A percentile compares a stretch with the other conserved stretches of the same genome.
phyloP scores from a whole-genome alignment of 306 rosid species.

The Quercus cerris region DNA sequence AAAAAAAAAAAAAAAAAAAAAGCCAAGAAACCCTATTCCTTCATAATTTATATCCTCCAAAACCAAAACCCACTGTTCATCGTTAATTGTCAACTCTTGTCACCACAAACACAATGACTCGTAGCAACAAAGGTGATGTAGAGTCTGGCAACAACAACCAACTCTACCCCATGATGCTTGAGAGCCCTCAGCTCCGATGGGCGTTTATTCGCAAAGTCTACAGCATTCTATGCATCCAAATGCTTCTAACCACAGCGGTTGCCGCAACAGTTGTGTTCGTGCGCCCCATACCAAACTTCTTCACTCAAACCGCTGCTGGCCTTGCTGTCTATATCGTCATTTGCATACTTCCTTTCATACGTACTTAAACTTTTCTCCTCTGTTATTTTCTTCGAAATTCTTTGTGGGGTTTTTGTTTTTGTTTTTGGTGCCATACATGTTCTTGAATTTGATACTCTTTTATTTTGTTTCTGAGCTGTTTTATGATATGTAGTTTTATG shows the following conservation, averaged over 20 bases:
- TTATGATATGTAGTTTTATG: constrained; percentile 5
- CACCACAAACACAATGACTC: constrained; percentile 1
- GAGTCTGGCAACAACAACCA: constrained; percentile 2
- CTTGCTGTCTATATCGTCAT: neutral
- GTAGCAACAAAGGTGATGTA: constrained; percentile 5
- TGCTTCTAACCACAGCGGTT: constrained; percentile 28
- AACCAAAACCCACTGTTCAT: neutral
- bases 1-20: too few relatives aligned
- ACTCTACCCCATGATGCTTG: constrained; percentile 23
- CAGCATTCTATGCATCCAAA: constrained; percentile 25
- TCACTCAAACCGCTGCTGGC: constrained; percentile 21
- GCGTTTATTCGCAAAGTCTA: constrained; percentile 42
- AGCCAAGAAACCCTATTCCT: too few relatives aligned
- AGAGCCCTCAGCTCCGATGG: constrained; percentile 35
- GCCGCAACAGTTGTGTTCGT: constrained; percentile 15
- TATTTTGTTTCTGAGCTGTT: neutral
- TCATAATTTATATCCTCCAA: too few relatives aligned
- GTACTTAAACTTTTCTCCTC: neutral
- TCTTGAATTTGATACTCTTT: neutral
- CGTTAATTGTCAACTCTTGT: neutral
- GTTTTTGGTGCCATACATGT: neutral
- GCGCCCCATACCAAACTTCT: constrained; percentile 14
- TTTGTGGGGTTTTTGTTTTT: neutral
- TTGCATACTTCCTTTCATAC: neutral
- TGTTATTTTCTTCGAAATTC: neutral